phyloP scores from a whole-genome alignment of 2,329 filamentous ascomycete species.

The Geosmithia putterillii region DNA sequence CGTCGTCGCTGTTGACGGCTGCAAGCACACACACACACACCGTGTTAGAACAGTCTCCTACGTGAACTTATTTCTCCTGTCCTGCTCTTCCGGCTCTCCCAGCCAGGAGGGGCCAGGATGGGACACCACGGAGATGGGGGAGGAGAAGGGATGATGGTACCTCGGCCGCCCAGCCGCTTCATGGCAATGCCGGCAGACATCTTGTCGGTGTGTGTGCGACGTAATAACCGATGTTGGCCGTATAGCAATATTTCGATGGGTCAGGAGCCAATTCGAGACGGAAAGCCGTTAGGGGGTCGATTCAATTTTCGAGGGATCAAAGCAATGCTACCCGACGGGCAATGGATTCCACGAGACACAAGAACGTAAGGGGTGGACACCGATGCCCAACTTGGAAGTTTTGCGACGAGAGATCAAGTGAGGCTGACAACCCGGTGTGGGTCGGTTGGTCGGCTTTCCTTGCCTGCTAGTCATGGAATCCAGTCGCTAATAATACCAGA shows the following conservation, averaged over 20 bases:
- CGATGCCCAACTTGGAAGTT: too few relatives aligned
- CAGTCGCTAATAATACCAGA: too few relatives aligned
- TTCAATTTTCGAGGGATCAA: background rate
- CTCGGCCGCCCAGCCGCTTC: constrained; percentile 30
- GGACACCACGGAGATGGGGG: background rate
- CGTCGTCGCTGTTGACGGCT: constrained; percentile 68
- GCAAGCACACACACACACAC: too few relatives aligned
- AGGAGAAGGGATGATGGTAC: constrained; percentile 17
- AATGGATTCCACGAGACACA: too few relatives aligned
- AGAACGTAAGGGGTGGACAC: too few relatives aligned
- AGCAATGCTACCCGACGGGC: background rate
- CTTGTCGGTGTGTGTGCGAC: background rate
- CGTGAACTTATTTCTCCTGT: background rate
- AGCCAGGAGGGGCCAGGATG: too few relatives aligned
- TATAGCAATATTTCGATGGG: background rate
- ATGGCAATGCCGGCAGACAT: constrained; percentile 19
- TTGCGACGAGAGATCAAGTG: too few relatives aligned
- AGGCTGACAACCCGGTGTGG: too few relatives aligned
- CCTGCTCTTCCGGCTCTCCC: background rate
- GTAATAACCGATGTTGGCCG: background rate
- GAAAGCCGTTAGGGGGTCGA: background rate
- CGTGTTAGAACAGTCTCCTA: too few relatives aligned
- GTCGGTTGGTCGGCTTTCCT: too few relatives aligned
- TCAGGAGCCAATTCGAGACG: background rate
- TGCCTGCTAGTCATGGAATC: too few relatives aligned